A percentile compares a stretch with the other conserved stretches of the same genome.
phyloP scores from a whole-genome alignment of 768 basidiomycete genomes.

The Hebeloma cylindrosporum region DNA sequence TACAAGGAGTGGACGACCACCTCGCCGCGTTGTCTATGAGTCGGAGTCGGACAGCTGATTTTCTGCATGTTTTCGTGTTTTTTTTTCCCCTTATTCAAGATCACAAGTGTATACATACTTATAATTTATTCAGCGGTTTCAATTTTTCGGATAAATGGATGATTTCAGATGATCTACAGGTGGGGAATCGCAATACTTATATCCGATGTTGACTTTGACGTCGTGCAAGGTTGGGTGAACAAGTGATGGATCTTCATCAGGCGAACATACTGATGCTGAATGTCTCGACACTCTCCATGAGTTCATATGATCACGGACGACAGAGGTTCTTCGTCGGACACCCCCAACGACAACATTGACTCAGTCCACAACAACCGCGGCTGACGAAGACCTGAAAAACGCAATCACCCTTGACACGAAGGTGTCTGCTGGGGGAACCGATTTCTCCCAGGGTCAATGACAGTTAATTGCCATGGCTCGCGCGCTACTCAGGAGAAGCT shows the following conservation, averaged over 20 bases:
- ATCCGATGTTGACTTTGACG: no score
- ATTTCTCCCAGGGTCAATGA: constrained; percentile 91
- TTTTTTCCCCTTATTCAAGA: no score
- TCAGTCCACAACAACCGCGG: constrained; percentile 48
- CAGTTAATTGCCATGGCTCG: constrained; percentile 88
- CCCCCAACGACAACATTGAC: constrained; percentile 46
- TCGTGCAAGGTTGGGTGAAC: no score
- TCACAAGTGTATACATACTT: no score
- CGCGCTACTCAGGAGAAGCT: constrained; percentile 67
- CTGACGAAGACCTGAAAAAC: constrained; percentile 50
- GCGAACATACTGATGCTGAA: constrained; percentile 76
- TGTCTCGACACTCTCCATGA: constrained; percentile 76
- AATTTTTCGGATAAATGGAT: no score
- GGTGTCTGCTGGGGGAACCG: constrained; percentile 82
- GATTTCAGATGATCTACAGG: no score
- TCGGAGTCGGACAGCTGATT: no score
- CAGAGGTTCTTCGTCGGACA: constrained; percentile 49
- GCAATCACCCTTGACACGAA: constrained; percentile 70
- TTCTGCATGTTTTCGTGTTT: no score
- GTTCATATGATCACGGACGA: constrained; percentile 72
- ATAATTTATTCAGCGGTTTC: no score
- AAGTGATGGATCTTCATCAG: constrained; percentile 38
- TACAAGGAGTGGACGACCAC: no score
- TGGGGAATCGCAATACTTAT: no score
- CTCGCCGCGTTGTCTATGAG: no score